Evolutionary conservation across 1,284 basidiomycete genomes (phyloP).

Genomic region (Sanghuangporus weigelae): DNA sequence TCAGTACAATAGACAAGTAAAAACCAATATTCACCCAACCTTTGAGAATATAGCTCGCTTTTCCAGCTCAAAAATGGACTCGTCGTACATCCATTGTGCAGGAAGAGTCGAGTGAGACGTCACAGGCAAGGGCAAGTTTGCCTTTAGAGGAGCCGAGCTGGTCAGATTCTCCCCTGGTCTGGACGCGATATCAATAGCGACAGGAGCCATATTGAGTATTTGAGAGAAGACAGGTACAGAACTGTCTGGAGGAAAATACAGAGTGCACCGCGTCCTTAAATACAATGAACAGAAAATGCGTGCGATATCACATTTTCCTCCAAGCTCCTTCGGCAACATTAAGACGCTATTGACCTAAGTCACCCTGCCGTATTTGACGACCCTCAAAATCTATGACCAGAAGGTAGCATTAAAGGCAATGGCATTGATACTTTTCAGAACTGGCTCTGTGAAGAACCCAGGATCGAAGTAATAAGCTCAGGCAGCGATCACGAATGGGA

Average conservation of each 20-base stretch:
- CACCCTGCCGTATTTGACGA: background rate
- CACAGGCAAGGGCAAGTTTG: background rate
- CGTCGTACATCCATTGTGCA: conserved; percentile 17
- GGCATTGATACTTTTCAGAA: background rate
- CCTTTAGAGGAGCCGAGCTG: background rate
- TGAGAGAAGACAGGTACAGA: background rate
- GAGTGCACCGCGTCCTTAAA: background rate
- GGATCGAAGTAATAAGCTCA: background rate
- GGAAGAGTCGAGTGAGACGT: conserved; percentile 9
- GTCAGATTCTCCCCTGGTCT: background rate
- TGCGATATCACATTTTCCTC: background rate
- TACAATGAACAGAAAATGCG: background rate
- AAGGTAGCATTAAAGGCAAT: background rate
- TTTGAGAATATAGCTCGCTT: conserved; percentile 26
- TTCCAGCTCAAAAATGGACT: conserved; percentile 21
- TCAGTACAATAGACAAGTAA: background rate
- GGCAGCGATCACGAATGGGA: background rate
- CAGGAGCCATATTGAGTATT: conserved; percentile 7
- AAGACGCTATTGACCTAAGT: background rate
- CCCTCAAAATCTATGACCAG: background rate
- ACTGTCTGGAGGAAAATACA: background rate
- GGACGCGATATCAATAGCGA: background rate
- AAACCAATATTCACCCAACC: background rate
- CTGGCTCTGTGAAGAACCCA: background rate
- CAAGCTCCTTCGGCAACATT: background rate